These are phyloP conservation scores for Cynanchum wilfordii DNA, from an alignment of 257 asterid genomes.

Conservation along the genomic window DNA sequence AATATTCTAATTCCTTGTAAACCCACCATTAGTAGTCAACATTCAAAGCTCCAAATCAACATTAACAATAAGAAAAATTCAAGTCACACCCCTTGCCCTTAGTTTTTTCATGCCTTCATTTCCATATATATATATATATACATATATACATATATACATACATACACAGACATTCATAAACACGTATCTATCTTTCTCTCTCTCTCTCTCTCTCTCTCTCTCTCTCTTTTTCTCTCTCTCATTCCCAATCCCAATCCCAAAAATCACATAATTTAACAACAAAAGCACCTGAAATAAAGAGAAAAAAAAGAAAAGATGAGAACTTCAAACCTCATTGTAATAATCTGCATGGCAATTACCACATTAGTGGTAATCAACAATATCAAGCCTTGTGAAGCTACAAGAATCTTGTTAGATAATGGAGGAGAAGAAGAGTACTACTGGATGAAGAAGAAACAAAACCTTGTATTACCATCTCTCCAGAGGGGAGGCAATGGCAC, in stretches of 20 bases:
- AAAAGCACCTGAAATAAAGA: too few relatives aligned
- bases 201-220: too few relatives aligned
- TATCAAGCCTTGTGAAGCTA: too few relatives aligned
- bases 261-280: background rate
- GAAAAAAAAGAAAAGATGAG: background rate
- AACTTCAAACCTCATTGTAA: background rate
- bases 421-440: too few relatives aligned
- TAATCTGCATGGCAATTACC: too few relatives aligned
- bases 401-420: too few relatives aligned
- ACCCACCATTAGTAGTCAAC: constrained; percentile 14
- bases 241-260: background rate
- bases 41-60: constrained; percentile 17
- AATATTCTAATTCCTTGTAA: constrained; percentile 2
- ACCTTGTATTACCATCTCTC: too few relatives aligned
- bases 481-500: too few relatives aligned
- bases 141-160: background rate
- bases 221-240: background rate
- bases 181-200: background rate
- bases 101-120: background rate
- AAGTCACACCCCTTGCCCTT: background rate
- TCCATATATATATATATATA: background rate
- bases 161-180: too few relatives aligned
- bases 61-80: background rate
- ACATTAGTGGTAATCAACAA: too few relatives aligned
- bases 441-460: too few relatives aligned